phyloP scores from a whole-genome alignment of 805 yeast genomes.

The Zygoascus bituminiphila region DNA sequence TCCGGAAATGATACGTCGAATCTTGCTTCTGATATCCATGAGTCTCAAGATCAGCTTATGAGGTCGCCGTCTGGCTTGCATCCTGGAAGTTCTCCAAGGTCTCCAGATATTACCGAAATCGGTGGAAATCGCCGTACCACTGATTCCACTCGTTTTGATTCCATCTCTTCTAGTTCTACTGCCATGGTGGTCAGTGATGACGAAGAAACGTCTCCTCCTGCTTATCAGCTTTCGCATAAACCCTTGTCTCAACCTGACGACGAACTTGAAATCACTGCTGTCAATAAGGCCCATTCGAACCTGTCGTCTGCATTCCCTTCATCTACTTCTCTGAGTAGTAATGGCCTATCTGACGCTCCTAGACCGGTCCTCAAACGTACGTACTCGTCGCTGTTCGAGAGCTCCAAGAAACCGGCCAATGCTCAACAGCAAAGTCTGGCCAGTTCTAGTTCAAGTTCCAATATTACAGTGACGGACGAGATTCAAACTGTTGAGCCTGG shows the following conservation, averaged over 20 bases:
- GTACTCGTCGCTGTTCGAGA: conserved; percentile 5
- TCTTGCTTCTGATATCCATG: background rate
- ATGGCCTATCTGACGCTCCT: background rate
- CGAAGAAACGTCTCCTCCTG: background rate
- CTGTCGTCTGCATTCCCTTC: background rate
- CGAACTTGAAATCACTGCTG: background rate
- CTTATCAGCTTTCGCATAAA: background rate
- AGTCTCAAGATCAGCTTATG: background rate
- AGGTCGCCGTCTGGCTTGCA: background rate
- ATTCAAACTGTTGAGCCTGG: background rate
- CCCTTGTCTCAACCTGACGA: background rate
- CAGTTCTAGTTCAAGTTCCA: too few species aligned
- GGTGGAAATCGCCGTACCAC: background rate
- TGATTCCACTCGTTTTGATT: background rate
- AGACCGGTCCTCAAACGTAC: conserved; percentile 2
- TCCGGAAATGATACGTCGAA: background rate
- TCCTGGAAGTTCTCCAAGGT: background rate
- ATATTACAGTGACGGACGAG: background rate
- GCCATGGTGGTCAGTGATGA: background rate
- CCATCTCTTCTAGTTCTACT: background rate
- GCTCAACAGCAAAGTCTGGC: too few species aligned
- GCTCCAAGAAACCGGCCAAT: background rate
- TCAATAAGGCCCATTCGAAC: background rate
- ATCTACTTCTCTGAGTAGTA: background rate
- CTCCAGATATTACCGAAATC: background rate